Conservation (phyloP, 2,329 filamentous ascomycete genomes). For the Cladosporium sphaerospermum region DNA sequence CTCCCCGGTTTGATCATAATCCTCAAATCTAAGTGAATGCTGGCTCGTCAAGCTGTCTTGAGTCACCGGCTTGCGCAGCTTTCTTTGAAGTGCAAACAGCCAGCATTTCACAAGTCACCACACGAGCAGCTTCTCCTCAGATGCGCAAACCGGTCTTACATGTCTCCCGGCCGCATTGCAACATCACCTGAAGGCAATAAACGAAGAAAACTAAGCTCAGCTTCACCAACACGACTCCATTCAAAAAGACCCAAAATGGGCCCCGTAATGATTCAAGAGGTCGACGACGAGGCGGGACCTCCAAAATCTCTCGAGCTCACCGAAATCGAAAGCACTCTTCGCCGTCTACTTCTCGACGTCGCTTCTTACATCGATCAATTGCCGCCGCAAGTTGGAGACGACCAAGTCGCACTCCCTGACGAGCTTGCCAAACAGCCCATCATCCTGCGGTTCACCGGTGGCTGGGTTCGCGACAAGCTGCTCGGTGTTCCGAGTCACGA, state of each 20-base stretch:
- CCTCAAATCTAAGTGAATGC: neutral
- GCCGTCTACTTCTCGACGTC: conserved; percentile 74
- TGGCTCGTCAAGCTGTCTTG: neutral
- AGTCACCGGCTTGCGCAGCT: conserved; percentile 9
- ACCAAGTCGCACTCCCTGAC: conserved; percentile 35
- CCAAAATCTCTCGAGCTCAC: conserved; percentile 51
- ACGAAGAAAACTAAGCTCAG: conserved; percentile 21
- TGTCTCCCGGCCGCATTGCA: conserved; percentile 25
- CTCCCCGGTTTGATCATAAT: too few species aligned
- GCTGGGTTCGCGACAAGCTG: conserved; percentile 82
- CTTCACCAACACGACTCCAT: conserved; percentile 10
- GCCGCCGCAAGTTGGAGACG: conserved; percentile 21
- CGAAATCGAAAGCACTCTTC: conserved; percentile 64
- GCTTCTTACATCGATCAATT: conserved; percentile 58
- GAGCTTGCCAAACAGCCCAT: conserved; percentile 41
- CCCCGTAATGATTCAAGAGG: conserved; percentile 27
- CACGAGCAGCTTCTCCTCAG: conserved; percentile 2
- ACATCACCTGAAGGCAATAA: conserved; percentile 26
- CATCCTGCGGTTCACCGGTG: conserved; percentile 71
- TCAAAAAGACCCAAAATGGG: conserved; percentile 21
- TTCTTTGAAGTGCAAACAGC: conserved; percentile 4
- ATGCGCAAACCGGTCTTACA: conserved; percentile 21
- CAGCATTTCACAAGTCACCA: neutral
- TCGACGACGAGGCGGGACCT: conserved; percentile 20
- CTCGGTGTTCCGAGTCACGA: conserved; percentile 67